These are phyloP conservation scores for Alnus glutinosa DNA, from an alignment of 306 rosid species.

Conservation along the genomic window DNA sequence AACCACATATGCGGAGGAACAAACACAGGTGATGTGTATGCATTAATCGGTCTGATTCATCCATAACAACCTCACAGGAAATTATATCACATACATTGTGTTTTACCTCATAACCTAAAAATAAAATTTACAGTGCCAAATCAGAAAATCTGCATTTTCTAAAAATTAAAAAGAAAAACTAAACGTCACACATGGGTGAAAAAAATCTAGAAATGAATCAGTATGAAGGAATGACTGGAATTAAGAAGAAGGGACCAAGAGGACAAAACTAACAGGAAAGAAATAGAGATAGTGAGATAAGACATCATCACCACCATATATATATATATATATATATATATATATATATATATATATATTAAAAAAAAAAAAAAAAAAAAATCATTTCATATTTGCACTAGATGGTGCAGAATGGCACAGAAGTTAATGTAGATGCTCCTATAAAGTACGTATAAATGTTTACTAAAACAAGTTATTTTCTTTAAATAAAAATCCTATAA, in stretches of 20 bases:
- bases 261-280: neutral
- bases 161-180: neutral
- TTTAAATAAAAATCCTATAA: neutral
- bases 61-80: neutral
- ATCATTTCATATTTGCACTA: neutral
- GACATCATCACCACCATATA: neutral
- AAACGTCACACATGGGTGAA: neutral
- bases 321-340: too few species aligned
- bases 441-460: neutral
- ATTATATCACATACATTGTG: neutral
- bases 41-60: neutral
- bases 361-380: neutral
- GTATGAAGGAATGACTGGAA: neutral
- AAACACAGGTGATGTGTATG: neutral
- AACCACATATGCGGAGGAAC: neutral
- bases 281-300: neutral
- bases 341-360: too few species aligned
- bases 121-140: neutral
- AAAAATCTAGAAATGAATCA: neutral
- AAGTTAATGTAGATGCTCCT: neutral
- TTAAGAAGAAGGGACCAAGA: neutral
- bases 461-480: neutral
- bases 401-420: neutral
- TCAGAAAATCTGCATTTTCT: neutral
- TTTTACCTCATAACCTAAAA: neutral